Conservation (phyloP, 768 basidiomycete genomes). For the Strobilomyces dryophilus region DNA sequence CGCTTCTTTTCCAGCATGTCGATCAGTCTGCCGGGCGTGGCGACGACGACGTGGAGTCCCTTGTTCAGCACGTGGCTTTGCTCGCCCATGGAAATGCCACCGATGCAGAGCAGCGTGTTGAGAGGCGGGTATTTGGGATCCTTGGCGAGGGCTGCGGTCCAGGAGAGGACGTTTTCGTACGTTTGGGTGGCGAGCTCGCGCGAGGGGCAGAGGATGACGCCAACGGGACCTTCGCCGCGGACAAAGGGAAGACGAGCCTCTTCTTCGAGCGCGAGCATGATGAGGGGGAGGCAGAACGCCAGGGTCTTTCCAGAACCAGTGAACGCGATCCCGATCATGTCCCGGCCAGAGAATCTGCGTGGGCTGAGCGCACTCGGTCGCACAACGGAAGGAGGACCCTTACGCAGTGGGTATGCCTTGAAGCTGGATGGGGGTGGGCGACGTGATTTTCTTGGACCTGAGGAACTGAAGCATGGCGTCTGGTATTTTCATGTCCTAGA, state of each 20-base stretch:
- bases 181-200: constrained; percentile 97
- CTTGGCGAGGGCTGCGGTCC: constrained; percentile 79
- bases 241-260: constrained; percentile 86
- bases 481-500: constrained; percentile 98
- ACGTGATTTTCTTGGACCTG: constrained; percentile 76
- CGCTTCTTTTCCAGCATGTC: constrained; percentile 97
- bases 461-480: constrained; percentile 77
- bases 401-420: constrained; percentile 97
- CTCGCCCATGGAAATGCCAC: constrained; percentile 98
- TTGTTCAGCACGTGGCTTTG: constrained; percentile 87
- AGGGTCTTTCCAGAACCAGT: constrained; percentile 99
- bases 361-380: constrained; percentile 3
- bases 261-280: constrained; percentile 95
- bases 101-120: constrained; percentile 89
- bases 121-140: constrained; percentile 81
- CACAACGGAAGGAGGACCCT: constrained; percentile 26
- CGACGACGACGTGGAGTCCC: constrained; percentile 93
- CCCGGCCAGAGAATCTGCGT: constrained; percentile 84
- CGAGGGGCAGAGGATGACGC: constrained; percentile 93
- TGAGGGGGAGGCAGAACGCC: constrained; percentile 96
- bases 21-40: constrained; percentile 93
- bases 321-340: constrained; percentile 98
- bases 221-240: constrained; percentile 96
- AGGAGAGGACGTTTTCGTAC: constrained; percentile 86
- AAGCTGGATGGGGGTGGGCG: constrained; percentile 93